phyloP scores from a whole-genome alignment of 495 filamentous ascomycete genomes.

The Daldinia childiae region DNA sequence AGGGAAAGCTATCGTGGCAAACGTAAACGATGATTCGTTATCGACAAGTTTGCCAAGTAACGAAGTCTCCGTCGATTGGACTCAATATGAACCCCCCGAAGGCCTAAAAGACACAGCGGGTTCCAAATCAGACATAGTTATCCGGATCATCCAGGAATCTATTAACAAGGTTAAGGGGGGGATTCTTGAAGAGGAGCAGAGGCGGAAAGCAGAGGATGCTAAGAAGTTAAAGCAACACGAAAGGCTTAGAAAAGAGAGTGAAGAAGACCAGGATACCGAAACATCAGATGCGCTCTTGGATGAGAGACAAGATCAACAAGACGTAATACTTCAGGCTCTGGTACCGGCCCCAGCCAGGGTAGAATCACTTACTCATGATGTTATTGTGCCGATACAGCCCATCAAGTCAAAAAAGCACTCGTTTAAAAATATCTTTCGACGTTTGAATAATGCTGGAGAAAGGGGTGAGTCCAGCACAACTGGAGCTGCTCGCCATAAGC shows the following conservation, averaged over 20 bases:
- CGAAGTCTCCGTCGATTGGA: constrained; percentile 43
- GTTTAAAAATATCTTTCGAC: constrained; percentile 37
- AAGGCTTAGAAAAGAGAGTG: constrained; percentile 24
- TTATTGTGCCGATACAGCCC: constrained; percentile 11
- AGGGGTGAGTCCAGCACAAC: constrained; percentile 41
- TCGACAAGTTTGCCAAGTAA: background rate
- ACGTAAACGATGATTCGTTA: background rate
- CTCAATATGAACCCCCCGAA: constrained; percentile 48
- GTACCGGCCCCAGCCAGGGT: background rate
- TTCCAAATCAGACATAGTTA: constrained; percentile 42
- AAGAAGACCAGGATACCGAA: constrained; percentile 7
- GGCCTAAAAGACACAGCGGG: constrained; percentile 40
- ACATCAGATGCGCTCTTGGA: constrained; percentile 6
- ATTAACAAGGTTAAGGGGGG: constrained; percentile 47
- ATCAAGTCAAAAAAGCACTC: constrained; percentile 29
- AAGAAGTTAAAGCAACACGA: constrained; percentile 24
- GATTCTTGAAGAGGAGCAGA: constrained; percentile 43
- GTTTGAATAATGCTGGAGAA: constrained; percentile 27
- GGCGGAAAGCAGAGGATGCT: constrained; percentile 19
- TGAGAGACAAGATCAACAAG: constrained; percentile 2
- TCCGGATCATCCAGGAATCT: constrained; percentile 44
- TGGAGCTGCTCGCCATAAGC: constrained; percentile 37
- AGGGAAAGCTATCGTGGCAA: constrained; percentile 27
- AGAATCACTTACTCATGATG: background rate
- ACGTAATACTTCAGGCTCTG: background rate